Percentiles rank a stretch among this genome's conserved stretches.
These are phyloP conservation scores for Pseudogymnoascus destructans DNA, from an alignment of 2,329 filamentous ascomycete genomes.

Conservation along the genomic window DNA sequence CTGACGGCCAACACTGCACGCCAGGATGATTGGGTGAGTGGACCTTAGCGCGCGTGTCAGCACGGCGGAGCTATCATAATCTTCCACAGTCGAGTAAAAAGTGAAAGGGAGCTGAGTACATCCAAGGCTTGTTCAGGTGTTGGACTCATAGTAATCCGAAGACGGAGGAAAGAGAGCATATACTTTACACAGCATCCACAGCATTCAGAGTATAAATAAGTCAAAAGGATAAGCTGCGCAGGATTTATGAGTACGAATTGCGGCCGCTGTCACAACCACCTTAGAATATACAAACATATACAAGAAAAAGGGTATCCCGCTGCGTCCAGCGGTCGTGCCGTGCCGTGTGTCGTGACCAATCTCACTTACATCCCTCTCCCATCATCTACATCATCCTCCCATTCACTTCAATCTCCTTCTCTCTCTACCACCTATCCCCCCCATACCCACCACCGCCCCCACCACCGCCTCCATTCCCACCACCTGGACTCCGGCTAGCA, in stretches of 20 bases:
- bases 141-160: neutral
- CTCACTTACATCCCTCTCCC: neutral
- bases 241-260: neutral
- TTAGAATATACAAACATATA: slow-evolving; percentile 4
- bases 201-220: neutral
- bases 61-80: neutral
- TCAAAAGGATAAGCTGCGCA: neutral
- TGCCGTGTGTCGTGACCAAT: neutral
- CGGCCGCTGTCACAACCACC: neutral
- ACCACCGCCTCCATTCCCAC: slow-evolving; percentile 8
- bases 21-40: neutral
- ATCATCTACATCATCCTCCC: slow-evolving; percentile 6
- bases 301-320: slow-evolving; percentile 6
- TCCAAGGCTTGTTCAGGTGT: neutral
- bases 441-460: neutral
- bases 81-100: neutral
- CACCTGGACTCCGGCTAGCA: slow-evolving; percentile 18
- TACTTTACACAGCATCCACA: neutral
- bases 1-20: neutral
- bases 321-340: neutral
- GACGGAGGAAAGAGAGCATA: neutral
- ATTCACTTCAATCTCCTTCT: neutral
- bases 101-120: neutral
- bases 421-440: neutral
- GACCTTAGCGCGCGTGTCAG: neutral